Evolutionary conservation across 148 eudicot species (phyloP), one percentile per base, ranked within the genome.

Genomic region (Spergularia bocconei): DNA sequence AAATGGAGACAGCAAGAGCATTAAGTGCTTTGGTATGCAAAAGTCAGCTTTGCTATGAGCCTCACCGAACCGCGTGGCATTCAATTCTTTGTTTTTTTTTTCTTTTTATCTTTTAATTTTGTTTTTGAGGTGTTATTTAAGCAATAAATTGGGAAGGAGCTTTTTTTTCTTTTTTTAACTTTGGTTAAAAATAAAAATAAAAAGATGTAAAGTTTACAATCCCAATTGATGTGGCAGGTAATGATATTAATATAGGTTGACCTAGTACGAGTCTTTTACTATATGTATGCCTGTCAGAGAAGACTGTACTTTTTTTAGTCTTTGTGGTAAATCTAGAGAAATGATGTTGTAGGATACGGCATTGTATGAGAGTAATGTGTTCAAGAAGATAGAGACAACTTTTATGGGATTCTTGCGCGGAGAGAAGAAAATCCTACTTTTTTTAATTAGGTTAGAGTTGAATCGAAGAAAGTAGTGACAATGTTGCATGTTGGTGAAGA

Each of bases 11-110:
- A 83, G 85, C 85, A 77, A 64, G 50, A 13, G 80, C 85, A 83
- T 69, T 83, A 44, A 83, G 59, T 79, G 0, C 81, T 4, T 25
- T n/a, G 50, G 62, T 51, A 77, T 66, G 62, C 65, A 83, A 79
- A 83, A 79, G 85, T 83, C 85, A 83, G 80, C 80, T 76, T 75
- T 72, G 73, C 75, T 76, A 69, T 69, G 71, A 62, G 58, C 63
- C 75, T 71, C 80, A 70, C 83, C 83, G 67, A 83, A 82, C 79
- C 82, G 85, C 82, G 85, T 83, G 80, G 85, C 82, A 83, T 83
- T 83, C 82, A 83, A 73, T 73, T 73, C 69, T 36, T 77, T 62
- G 63, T 76, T 25, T 54, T 48, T n/a, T 25, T 0, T 0, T 20
- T 6, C 47, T 0, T 19, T 67, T 44, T 3, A 4, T 41, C 56